phyloP scores from a whole-genome alignment of 306 rosid genomes.

The Dryas drummondii region DNA sequence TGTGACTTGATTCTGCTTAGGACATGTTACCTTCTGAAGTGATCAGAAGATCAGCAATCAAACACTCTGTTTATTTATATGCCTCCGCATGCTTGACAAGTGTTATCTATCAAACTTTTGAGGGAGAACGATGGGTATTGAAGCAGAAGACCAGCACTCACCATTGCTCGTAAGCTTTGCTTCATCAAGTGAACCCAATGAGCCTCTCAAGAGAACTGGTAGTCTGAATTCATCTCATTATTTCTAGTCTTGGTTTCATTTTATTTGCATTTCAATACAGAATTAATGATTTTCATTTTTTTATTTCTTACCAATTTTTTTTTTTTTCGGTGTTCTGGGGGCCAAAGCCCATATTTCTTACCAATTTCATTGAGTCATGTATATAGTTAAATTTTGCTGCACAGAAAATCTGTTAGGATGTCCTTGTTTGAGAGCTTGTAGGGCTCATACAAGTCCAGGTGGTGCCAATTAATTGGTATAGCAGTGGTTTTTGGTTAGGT shows the following conservation, averaged over 20 bases:
- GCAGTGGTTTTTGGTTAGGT: neutral
- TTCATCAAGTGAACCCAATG: neutral
- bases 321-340: too few relatives aligned
- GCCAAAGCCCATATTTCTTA: too few relatives aligned
- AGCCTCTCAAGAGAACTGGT: constrained; percentile 32
- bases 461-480: neutral
- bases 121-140: constrained; percentile 19
- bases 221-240: neutral
- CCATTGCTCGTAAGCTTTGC: constrained; percentile 23
- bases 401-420: neutral
- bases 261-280: neutral
- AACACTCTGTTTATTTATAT: neutral
- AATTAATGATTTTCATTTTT: neutral
- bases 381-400: neutral
- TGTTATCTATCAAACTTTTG: neutral
- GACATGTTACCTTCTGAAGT: too few relatives aligned
- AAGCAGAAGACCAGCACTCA: constrained; percentile 15
- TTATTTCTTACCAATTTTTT: neutral
- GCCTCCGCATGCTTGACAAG: neutral
- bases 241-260: neutral
- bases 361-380: neutral
- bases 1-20: neutral
- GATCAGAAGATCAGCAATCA: too few relatives aligned
- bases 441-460: neutral
- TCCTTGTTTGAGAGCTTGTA: neutral